Percentiles rank a stretch among this genome's conserved stretches.
phyloP scores from a whole-genome alignment of 148 eudicot species.

The Rhododendron vialii region DNA sequence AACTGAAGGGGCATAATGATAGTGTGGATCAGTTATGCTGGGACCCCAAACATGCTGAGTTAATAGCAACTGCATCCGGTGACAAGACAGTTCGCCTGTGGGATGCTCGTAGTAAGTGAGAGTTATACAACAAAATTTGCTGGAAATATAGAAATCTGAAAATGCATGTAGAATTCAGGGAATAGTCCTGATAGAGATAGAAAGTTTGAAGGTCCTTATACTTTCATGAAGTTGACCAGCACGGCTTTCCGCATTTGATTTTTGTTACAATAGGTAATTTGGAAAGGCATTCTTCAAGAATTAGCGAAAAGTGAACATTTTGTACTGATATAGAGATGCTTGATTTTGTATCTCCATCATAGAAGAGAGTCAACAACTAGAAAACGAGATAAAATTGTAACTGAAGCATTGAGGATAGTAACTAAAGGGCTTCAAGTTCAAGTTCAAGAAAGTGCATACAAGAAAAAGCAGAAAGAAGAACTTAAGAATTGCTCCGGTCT shows the following conservation, averaged over 20 bases:
- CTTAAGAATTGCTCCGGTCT: background rate
- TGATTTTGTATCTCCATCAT: background rate
- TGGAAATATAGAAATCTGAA: background rate
- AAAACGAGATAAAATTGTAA: background rate
- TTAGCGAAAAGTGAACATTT: background rate
- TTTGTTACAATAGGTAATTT: background rate
- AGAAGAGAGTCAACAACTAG: background rate
- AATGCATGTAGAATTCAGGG: background rate
- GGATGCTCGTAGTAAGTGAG: conserved; percentile 94
- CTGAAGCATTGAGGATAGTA: background rate
- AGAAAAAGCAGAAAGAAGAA: background rate
- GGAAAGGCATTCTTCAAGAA: background rate
- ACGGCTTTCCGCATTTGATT: background rate
- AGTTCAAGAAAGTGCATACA: background rate
- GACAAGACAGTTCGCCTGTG: conserved; percentile 96
- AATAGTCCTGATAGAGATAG: background rate
- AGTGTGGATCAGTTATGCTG: conserved; percentile 99
- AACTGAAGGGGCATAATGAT: conserved; percentile 91
- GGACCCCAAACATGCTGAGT: conserved; percentile 93
- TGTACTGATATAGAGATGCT: background rate
- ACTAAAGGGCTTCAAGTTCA: background rate
- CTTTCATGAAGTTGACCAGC: background rate
- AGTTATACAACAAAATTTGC: background rate
- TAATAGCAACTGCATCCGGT: conserved; percentile 96
- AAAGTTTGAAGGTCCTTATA: background rate